Evolutionary conservation across 371 early-diverging fungal genomes (phyloP).

Genomic region (Mortierella polycephala): DNA sequence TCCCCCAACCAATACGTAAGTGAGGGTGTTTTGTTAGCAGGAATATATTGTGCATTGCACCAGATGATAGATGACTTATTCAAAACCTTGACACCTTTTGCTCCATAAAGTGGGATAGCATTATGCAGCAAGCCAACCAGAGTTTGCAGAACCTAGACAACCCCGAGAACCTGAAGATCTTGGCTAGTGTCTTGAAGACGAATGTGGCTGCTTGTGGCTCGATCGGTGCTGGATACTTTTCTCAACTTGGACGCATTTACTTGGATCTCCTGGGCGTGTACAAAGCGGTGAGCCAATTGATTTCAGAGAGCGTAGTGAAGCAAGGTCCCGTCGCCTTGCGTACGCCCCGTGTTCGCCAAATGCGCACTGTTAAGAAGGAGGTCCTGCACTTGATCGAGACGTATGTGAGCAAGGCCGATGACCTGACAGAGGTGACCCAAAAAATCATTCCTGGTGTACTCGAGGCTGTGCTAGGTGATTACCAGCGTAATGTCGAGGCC

Average conservation of each 20-base stretch:
- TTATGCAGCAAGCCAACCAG: slow-evolving; percentile 78
- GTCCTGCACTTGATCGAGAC: slow-evolving; percentile 88
- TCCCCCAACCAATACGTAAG: slow-evolving; percentile 85
- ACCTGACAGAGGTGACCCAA: slow-evolving; percentile 74
- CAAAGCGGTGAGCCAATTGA: slow-evolving; percentile 83
- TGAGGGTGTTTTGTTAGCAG: neutral
- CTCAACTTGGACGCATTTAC: slow-evolving; percentile 90
- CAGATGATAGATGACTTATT: neutral
- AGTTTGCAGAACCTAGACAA: slow-evolving; percentile 81
- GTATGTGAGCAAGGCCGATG: slow-evolving; percentile 86
- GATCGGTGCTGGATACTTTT: slow-evolving; percentile 86
- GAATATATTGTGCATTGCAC: neutral
- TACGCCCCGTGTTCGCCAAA: slow-evolving; percentile 91
- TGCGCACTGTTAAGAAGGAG: slow-evolving; percentile 96
- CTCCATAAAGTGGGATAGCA: slow-evolving; percentile 76
- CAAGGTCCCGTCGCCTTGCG: slow-evolving; percentile 88
- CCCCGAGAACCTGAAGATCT: slow-evolving; percentile 83
- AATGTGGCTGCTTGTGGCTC: slow-evolving; percentile 93
- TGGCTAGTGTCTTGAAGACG: slow-evolving; percentile 92
- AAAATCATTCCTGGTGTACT: slow-evolving; percentile 92
- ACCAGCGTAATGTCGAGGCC: slow-evolving; percentile 83
- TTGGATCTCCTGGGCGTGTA: slow-evolving; percentile 92
- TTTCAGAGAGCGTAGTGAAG: slow-evolving; percentile 81
- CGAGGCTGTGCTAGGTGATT: slow-evolving; percentile 93
- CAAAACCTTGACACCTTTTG: neutral